These are phyloP conservation scores for Omphalea diandra DNA, from an alignment of 441 rosid species.

Conservation along the genomic window DNA sequence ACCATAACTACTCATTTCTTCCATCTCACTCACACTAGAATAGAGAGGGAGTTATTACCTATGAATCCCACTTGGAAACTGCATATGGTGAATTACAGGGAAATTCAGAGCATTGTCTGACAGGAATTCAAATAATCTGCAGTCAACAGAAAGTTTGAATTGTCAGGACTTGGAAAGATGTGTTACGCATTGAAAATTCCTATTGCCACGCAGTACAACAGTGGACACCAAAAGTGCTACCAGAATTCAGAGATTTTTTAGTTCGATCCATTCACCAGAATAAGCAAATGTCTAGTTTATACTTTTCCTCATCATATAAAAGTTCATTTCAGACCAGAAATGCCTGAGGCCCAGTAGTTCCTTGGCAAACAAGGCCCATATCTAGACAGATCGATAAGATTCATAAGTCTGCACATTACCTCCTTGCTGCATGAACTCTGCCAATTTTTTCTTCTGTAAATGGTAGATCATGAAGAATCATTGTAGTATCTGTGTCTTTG, in stretches of 20 bases:
- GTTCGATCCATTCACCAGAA: no score
- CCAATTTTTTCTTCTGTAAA: conserved; percentile 67
- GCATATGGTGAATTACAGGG: conserved; percentile 93
- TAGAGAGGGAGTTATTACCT: conserved; percentile 43
- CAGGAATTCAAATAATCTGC: conserved; percentile 85
- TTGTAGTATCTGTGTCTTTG: conserved; percentile 64
- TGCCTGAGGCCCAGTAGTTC: neutral
- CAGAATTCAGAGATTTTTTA: no score
- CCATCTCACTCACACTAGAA: conserved; percentile 1
- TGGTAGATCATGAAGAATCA: conserved; percentile 84
- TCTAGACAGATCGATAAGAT: no score
- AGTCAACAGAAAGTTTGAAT: conserved; percentile 16
- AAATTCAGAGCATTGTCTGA: conserved; percentile 58
- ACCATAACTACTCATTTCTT: conserved; percentile 12
- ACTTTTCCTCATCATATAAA: neutral
- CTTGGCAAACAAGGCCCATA: neutral
- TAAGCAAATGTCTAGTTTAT: neutral
- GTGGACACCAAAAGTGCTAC: neutral
- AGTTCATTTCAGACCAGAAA: neutral
- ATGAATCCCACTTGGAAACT: conserved; percentile 66
- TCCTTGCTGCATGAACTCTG: conserved; percentile 93
- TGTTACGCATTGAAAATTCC: neutral
- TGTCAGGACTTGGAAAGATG: conserved; percentile 14
- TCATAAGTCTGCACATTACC: conserved; percentile 48
- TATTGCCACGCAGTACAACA: neutral